Evolutionary conservation across 768 basidiomycete species (phyloP), one percentile per base, ranked within the genome.

Genomic region (Leccinum incarnatum): DNA sequence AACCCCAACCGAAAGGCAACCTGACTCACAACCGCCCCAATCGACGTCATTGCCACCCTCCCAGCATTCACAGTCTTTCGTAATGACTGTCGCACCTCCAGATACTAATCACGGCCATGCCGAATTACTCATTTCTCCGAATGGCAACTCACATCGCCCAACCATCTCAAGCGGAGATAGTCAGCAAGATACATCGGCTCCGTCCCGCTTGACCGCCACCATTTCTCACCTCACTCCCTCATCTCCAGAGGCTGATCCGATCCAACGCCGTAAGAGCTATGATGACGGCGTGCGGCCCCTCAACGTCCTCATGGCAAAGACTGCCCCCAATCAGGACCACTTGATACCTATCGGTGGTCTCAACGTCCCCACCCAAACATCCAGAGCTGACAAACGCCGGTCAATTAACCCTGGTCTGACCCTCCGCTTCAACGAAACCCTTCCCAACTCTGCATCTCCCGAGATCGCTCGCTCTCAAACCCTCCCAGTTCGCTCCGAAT

Each of bases 381-480:
- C 72, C 5, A 76, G 80, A 36, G 72, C 76, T 0, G 81, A 80
- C 25, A 79, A 77, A 48, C 74, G 84, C 12, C 73, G 79, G 21
- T 85, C 84, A 4, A 84, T 85, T 60, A 85, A 83, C 56, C 85
- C 85, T 1, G 77, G 69, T 4, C 68, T 79, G 47, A 67, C 76
- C 7, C 72, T 82, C 59, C 76, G 70, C 21, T 56, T 59, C 36
- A 63, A 62, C 14, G 57, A 63, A 4, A 1, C 50, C 2, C 9
- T 50, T 4, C 60, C 65, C 23, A 62, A 62, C 52, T 58, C 63
- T 29, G 56, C 62, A 10, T 62, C 62, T n/a, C 54, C 63, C 6
- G 71, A 73, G 15, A 71, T 75, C 61, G 51, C 65, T 21, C 75
- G 69, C 47, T 72, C 74, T 5, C 74, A 66, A 48, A 72, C 70